Evolutionary conservation across 169 alveolate species (phyloP).

Genomic region (Plasmodium yoelii): DNA sequence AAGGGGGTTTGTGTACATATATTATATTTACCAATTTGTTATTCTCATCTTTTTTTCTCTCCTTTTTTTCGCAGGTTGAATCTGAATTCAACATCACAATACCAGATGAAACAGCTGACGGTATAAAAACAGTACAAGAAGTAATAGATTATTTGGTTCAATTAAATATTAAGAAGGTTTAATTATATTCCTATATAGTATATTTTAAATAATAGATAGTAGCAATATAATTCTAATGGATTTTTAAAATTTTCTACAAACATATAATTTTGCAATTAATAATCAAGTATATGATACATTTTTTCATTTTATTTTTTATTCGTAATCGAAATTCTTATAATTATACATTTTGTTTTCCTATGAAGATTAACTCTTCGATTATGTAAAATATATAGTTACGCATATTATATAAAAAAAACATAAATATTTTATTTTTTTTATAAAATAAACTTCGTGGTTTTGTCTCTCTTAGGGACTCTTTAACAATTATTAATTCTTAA

Average conservation of each 20-base stretch:
- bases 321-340: no score
- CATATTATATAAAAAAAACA: no score
- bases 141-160: conserved; percentile 72
- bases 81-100: conserved; percentile 75
- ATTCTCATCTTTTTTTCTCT: conserved; percentile 4
- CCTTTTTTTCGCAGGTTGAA: conserved; percentile 39
- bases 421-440: no score
- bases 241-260: conserved; percentile 1
- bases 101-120: conserved; percentile 76
- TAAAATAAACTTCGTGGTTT: no score
- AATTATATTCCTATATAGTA: background rate
- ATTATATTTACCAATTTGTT: background rate
- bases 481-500: no score
- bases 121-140: conserved; percentile 72
- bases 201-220: background rate
- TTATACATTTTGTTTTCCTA: no score
- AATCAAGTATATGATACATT: no score
- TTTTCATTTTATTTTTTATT: no score
- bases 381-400: no score
- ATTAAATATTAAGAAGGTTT: conserved; percentile 54
- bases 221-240: no score
- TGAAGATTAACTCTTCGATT: no score
- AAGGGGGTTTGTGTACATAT: conserved; percentile 8
- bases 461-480: no score
- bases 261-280: background rate